Percentiles rank a stretch among this genome's conserved stretches.
Evolutionary conservation across 1,284 basidiomycete species (phyloP).

Genomic region (Trichosporon inkin): DNA sequence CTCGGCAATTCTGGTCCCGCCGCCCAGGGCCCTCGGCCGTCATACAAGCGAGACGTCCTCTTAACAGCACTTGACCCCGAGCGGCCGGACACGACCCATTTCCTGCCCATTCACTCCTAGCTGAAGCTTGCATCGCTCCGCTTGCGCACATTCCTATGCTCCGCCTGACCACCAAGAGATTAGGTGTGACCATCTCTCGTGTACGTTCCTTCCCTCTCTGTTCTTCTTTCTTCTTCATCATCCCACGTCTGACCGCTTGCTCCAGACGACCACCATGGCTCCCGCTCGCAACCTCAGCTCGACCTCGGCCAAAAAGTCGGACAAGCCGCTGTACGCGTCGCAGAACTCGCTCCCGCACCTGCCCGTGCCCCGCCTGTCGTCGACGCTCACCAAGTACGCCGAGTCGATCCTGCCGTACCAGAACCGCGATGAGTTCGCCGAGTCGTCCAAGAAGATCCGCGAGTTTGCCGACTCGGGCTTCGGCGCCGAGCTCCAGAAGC

Average conservation of each 20-base stretch:
- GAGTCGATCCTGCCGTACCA: constrained; percentile 74
- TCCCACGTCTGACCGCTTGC: neutral
- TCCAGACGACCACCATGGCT: constrained; percentile 15
- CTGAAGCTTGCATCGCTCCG: neutral
- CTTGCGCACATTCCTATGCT: neutral
- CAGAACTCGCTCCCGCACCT: constrained; percentile 74
- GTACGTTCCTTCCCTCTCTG: neutral
- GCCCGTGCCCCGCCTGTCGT: constrained; percentile 75
- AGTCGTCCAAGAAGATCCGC: constrained; percentile 61
- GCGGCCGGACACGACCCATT: neutral
- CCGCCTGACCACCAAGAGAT: constrained; percentile 8
- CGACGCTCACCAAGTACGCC: constrained; percentile 80
- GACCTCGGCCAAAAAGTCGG: constrained; percentile 16
- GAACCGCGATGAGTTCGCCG: constrained; percentile 59
- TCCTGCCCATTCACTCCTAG: neutral
- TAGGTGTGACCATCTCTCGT: constrained; percentile 10
- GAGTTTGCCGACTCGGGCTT: constrained; percentile 68
- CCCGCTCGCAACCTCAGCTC: constrained; percentile 15
- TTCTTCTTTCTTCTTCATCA: neutral
- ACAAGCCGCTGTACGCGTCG: constrained; percentile 66
- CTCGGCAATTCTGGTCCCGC: constrained; percentile 8
- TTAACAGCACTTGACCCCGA: constrained; percentile 7
- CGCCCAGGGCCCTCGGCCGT: neutral
- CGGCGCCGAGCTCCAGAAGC: constrained; percentile 69
- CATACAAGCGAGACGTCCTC: constrained; percentile 7